These are phyloP conservation scores for Plasmodium ovale DNA, from an alignment of 169 alveolate genomes.

Conservation along the genomic window DNA sequence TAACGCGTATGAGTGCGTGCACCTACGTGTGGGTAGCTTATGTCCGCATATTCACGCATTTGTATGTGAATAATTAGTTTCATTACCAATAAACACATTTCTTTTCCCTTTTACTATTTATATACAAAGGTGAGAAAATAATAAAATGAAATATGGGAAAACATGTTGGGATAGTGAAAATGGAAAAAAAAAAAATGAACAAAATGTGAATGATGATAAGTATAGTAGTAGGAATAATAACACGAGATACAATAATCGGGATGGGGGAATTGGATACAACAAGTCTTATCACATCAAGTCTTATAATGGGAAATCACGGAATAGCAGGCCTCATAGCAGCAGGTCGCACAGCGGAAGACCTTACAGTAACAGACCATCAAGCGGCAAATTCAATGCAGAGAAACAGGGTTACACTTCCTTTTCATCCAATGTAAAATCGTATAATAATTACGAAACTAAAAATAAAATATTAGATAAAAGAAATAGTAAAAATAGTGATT, in stretches of 20 bases:
- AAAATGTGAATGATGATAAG: conserved; percentile 8
- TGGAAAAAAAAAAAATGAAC: conserved; percentile 31
- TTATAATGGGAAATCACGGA: background rate
- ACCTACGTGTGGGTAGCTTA: too few relatives aligned
- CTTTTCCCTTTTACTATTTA: background rate
- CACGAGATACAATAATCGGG: conserved; percentile 5
- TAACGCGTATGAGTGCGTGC: too few relatives aligned
- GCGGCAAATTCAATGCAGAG: conserved; percentile 3
- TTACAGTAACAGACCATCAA: background rate
- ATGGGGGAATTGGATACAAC: conserved; percentile 6
- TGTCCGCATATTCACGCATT: too few relatives aligned
- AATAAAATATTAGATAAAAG: conserved; percentile 15
- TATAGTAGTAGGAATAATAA: conserved; percentile 4
- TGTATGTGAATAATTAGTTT: too few relatives aligned
- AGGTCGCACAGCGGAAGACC: background rate
- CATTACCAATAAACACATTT: background rate
- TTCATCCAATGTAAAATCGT: conserved; percentile 11
- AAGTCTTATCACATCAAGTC: background rate
- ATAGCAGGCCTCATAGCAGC: background rate
- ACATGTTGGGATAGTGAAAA: conserved; percentile 47
- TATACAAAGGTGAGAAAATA: background rate
- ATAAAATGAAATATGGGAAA: conserved; percentile 74
- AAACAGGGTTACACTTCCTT: conserved; percentile 6
- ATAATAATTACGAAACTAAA: conserved; percentile 20
- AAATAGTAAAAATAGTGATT: conserved; percentile 11